These are phyloP conservation scores for Xerocomellus dryophilus DNA, from an alignment of 768 basidiomycete species.

Conservation along the genomic window DNA sequence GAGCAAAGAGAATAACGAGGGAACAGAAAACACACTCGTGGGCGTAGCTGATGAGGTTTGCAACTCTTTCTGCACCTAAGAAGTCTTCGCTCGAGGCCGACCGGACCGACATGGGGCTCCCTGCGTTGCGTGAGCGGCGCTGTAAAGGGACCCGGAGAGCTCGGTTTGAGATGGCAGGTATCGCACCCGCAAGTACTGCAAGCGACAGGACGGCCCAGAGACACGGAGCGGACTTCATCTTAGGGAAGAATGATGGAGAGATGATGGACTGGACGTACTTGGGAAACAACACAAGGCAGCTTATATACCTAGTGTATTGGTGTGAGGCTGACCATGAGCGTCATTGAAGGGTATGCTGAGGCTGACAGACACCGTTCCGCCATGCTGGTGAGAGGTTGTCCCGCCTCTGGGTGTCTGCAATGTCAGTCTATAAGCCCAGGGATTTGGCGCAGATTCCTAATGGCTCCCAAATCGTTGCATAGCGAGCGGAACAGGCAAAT, in stretches of 20 bases:
- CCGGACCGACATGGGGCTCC: background rate
- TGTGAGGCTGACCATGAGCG: background rate
- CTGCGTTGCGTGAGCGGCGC: slow-evolving; percentile 1
- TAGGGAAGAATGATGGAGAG: background rate
- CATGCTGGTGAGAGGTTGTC: too few species aligned
- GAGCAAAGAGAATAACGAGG: background rate
- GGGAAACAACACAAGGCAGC: background rate
- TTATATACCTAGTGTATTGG: slow-evolving; percentile 6
- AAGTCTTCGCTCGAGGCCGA: background rate
- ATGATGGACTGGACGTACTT: background rate
- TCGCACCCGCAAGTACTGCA: background rate
- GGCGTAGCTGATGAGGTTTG: slow-evolving; percentile 1
- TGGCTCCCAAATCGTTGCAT: too few species aligned
- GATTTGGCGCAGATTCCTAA: background rate
- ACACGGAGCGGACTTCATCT: slow-evolving; percentile 5
- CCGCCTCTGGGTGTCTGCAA: background rate
- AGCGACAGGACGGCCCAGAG: slow-evolving; percentile 6
- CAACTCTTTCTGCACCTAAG: background rate
- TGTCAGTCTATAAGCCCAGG: background rate
- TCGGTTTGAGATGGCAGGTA: slow-evolving; percentile 8
- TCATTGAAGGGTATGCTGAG: background rate
- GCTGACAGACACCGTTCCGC: slow-evolving; percentile 13
- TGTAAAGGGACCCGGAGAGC: slow-evolving; percentile 6
- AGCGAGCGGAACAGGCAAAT: background rate
- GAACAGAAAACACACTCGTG: slow-evolving; percentile 2